A percentile compares a stretch with the other conserved stretches of the same genome.
These are phyloP conservation scores for Schrenkiella parvula DNA, from an alignment of 345 rosid species.

Conservation along the genomic window DNA sequence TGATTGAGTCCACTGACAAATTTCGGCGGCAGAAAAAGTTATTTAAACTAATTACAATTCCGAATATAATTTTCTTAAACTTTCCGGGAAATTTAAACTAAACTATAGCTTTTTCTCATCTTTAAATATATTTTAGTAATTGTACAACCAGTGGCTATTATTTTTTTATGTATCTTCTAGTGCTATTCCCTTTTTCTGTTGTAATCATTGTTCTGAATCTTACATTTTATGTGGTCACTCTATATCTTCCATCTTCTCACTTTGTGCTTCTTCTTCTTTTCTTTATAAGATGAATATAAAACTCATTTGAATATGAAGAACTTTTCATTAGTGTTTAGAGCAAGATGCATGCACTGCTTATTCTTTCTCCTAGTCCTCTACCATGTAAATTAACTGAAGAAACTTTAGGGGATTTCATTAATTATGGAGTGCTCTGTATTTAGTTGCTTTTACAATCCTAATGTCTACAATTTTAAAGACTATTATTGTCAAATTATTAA, in stretches of 20 bases:
- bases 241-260: neutral
- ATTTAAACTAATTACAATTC: neutral
- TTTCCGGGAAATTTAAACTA: conserved; percentile 7
- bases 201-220: conserved; percentile 27
- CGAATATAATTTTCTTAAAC: neutral
- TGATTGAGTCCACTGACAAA: conserved; percentile 28
- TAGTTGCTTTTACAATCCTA: conserved; percentile 3
- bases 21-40: conserved; percentile 28
- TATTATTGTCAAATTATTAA: neutral
- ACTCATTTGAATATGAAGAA: conserved; percentile 7
- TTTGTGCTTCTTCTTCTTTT: conserved; percentile 11
- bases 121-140: neutral
- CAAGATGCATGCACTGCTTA: conserved; percentile 27
- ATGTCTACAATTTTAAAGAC: neutral
- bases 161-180: neutral
- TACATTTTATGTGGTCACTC: conserved; percentile 15
- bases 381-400: neutral
- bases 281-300: neutral
- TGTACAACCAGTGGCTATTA: neutral
- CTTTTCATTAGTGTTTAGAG: conserved; percentile 3
- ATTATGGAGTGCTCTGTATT: neutral
- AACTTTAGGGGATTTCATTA: neutral
- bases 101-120: neutral
- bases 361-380: neutral
- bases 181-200: conserved; percentile 16